phyloP scores from a whole-genome alignment of 1,139 yeast species.

The Yarrowia galli region DNA sequence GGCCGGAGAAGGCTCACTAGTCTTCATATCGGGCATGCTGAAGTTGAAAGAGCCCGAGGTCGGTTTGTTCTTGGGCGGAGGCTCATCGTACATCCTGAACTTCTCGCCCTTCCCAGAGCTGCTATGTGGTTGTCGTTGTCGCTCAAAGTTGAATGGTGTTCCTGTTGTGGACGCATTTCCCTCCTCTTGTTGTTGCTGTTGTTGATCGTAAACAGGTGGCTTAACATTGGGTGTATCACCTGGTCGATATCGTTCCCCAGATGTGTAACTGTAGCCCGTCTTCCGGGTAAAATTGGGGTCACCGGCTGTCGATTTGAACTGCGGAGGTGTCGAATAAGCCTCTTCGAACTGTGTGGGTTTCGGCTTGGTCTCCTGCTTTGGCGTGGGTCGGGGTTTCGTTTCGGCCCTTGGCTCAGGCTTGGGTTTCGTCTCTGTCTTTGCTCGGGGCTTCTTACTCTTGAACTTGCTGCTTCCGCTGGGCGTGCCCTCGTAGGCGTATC shows the following conservation, averaged over 20 bases:
- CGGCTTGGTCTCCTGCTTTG: constrained; percentile 15
- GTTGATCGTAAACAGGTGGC: constrained; percentile 22
- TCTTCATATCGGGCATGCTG: constrained; percentile 29
- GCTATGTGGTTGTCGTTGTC: constrained; percentile 16
- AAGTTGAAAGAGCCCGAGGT: constrained; percentile 20
- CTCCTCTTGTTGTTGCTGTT: background rate
- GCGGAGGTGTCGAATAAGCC: constrained; percentile 18
- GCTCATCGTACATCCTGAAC: constrained; percentile 30
- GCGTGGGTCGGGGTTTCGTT: constrained; percentile 15
- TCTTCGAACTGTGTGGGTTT: background rate
- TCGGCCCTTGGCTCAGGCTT: constrained; percentile 14
- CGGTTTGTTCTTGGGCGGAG: constrained; percentile 23
- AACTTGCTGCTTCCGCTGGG: constrained; percentile 3
- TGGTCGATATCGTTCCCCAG: constrained; percentile 14
- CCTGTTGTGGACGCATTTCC: background rate
- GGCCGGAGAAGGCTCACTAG: constrained; percentile 16
- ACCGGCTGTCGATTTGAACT: constrained; percentile 32
- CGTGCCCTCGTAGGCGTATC: constrained; percentile 20
- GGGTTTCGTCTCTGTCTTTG: constrained; percentile 17
- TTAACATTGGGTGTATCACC: constrained; percentile 26
- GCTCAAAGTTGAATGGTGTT: constrained; percentile 9
- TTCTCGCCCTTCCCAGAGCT: constrained; percentile 23
- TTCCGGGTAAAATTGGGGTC: constrained; percentile 15
- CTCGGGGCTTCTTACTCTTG: constrained; percentile 7
- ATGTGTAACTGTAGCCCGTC: constrained; percentile 27